A percentile compares a stretch with the other conserved stretches of the same genome.
These are phyloP conservation scores for Eucalyptus erythrocorys DNA, from an alignment of 345 rosid species.

Conservation along the genomic window DNA sequence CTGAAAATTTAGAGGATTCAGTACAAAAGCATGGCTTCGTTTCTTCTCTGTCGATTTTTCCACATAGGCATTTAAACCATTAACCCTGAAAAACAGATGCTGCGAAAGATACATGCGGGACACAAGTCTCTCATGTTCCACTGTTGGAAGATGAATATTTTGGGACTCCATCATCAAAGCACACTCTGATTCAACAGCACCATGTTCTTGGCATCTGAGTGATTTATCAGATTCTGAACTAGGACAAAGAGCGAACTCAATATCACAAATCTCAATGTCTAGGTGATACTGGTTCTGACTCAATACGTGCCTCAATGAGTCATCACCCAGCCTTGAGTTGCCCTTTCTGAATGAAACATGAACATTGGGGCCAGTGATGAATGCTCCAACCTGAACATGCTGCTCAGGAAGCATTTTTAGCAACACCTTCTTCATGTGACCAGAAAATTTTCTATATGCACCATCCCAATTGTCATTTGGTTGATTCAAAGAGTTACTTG, in stretches of 20 bases:
- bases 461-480: slow-evolving; percentile 19
- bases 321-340: slow-evolving; percentile 8
- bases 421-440: slow-evolving; percentile 28
- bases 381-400: slow-evolving; percentile 51
- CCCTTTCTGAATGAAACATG: slow-evolving; percentile 31
- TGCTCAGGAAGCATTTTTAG: slow-evolving; percentile 53
- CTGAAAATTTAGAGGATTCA: slow-evolving; percentile 53
- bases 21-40: slow-evolving; percentile 25
- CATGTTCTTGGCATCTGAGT: slow-evolving; percentile 12
- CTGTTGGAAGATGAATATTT: slow-evolving; percentile 28
- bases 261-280: slow-evolving; percentile 50
- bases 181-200: slow-evolving; percentile 33
- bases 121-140: slow-evolving; percentile 40
- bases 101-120: slow-evolving; percentile 40
- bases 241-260: slow-evolving; percentile 61
- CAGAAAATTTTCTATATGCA: slow-evolving; percentile 18
- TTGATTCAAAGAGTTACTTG: slow-evolving; percentile 10
- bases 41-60: slow-evolving; percentile 30
- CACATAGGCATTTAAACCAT: slow-evolving; percentile 54
- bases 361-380: slow-evolving; percentile 62
- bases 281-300: slow-evolving; percentile 24
- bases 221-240: slow-evolving; percentile 25
- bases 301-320: background rate
- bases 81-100: slow-evolving; percentile 31
- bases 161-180: slow-evolving; percentile 30